Percentiles rank a stretch among this genome's conserved stretches.
phyloP scores from a whole-genome alignment of 495 filamentous ascomycete genomes.

The Penicillium soppii region DNA sequence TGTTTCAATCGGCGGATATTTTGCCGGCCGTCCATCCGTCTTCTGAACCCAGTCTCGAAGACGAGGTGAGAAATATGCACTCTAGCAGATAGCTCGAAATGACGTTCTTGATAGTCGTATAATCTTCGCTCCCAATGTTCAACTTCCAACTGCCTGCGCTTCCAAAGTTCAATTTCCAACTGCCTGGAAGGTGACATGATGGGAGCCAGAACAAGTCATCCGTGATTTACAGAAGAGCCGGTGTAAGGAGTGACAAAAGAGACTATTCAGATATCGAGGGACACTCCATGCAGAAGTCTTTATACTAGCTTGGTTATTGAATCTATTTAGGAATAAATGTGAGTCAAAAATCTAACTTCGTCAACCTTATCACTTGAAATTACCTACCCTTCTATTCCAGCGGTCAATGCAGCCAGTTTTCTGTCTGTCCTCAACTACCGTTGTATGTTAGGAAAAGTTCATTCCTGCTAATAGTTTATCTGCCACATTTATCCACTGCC shows the following conservation, averaged over 20 bases:
- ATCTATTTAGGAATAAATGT: neutral
- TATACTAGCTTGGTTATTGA: neutral
- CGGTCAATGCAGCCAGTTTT: neutral
- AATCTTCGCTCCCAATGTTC: conserved; percentile 1
- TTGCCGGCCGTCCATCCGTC: too few species aligned
- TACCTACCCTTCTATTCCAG: neutral
- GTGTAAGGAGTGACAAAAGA: neutral
- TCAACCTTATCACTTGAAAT: neutral
- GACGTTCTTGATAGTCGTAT: neutral
- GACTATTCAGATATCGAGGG: neutral
- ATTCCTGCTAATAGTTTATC: neutral
- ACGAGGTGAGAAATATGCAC: too few species aligned
- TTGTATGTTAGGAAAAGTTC: neutral
- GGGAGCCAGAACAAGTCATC: neutral
- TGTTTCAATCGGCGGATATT: neutral
- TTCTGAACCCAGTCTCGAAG: too few species aligned
- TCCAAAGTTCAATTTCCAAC: neutral
- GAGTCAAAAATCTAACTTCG: neutral
- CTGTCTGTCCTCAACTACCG: neutral
- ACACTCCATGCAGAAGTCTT: neutral
- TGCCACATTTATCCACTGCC: neutral
- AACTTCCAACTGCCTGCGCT: neutral
- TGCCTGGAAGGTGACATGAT: neutral
- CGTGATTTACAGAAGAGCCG: neutral
- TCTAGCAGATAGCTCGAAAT: neutral